Conservation (phyloP, 2,329 filamentous ascomycete species). For the Fusarium avenaceum region DNA sequence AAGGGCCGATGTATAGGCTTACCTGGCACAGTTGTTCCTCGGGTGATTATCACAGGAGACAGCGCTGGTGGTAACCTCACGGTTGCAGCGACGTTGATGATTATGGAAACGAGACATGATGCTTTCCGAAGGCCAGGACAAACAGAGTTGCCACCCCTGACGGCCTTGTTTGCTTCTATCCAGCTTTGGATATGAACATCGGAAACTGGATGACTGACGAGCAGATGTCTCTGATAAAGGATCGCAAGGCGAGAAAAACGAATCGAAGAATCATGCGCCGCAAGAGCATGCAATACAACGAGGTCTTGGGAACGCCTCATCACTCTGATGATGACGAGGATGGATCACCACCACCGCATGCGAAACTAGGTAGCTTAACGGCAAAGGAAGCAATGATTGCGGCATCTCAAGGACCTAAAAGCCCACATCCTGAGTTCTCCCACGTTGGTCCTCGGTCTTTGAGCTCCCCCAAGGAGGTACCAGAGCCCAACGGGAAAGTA, state of each 20-base stretch:
- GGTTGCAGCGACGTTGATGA: constrained; percentile 85
- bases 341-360: constrained; percentile 34
- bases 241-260: constrained; percentile 80
- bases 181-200: constrained; percentile 95
- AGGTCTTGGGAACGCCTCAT: constrained; percentile 85
- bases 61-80: constrained; percentile 65
- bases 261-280: constrained; percentile 83
- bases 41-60: constrained; percentile 62
- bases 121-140: constrained; percentile 54
- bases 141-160: constrained; percentile 78
- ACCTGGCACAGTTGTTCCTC: constrained; percentile 55
- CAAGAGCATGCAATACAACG: constrained; percentile 91
- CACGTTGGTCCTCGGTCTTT: constrained; percentile 59
- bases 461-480: constrained; percentile 36
- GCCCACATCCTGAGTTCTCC: constrained; percentile 65
- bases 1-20: constrained; percentile 61
- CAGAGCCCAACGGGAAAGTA: constrained; percentile 41
- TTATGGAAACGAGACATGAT: constrained; percentile 78
- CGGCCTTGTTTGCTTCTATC: constrained; percentile 88
- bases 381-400: constrained; percentile 23
- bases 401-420: constrained; percentile 40
- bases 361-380: constrained; percentile 17
- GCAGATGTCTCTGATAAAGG: constrained; percentile 93
- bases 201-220: constrained; percentile 99
- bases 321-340: constrained; percentile 81